phyloP scores from a whole-genome alignment of 129 eudicot species.

The Glebionis coronaria region DNA sequence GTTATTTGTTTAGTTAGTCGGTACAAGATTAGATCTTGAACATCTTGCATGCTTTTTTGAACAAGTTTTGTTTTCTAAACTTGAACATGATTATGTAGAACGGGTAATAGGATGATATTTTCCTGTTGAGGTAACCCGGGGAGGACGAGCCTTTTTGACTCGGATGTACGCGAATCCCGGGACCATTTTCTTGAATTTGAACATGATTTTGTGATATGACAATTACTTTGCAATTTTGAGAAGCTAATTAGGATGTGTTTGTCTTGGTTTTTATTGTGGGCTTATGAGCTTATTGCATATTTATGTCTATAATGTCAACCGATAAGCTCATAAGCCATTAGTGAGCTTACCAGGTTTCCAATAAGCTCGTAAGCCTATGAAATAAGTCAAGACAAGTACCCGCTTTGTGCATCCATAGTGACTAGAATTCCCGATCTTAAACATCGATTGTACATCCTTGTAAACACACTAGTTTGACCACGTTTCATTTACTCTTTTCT shows the following conservation, averaged over 20 bases:
- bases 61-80: neutral
- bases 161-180: no score
- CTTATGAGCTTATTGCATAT: no score
- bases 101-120: no score
- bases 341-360: no score
- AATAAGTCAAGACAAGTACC: no score
- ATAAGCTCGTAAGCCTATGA: no score
- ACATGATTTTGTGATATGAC: neutral
- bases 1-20: no score
- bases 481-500: neutral
- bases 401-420: neutral
- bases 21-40: neutral
- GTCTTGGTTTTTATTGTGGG: no score
- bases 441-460: conserved; percentile 1
- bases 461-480: conserved; percentile 1
- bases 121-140: no score
- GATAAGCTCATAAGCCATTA: no score
- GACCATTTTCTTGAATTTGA: neutral
- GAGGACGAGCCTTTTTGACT: no score
- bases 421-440: conserved; percentile 1
- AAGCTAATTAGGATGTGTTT: neutral
- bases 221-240: neutral
- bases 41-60: conserved; percentile 3
- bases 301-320: no score
- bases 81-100: neutral